Base-by-base conservation (phyloP, 1,284 basidiomycete species). In the Schizophyllum commune region DNA sequence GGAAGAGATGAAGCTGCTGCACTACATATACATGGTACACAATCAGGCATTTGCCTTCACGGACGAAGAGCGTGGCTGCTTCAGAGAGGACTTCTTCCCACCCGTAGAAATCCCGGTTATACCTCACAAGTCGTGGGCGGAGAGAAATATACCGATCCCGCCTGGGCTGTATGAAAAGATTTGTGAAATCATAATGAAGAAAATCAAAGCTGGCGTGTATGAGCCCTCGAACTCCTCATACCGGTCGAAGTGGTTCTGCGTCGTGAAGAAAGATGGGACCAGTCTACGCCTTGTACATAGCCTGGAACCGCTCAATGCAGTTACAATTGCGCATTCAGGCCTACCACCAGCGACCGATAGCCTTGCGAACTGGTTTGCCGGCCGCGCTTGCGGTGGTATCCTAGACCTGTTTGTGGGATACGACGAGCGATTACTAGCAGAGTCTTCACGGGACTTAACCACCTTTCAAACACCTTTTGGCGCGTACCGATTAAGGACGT, bases 141-240 rank as follows among this genome's bases (percentile, higher is more conserved):
- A 69, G 11, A 64, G 64, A 9, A 75, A 78, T 58, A 76, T 75
- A n/a, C 75, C 74, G 0, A 76, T 77, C 32, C 76, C 74, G 0
- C 75, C 72, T 0, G 74, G 74, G 0, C 68, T 77, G 47, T 70
- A 69, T 53, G 65, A 73, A 32, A 61, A 74, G 58, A 69, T 77
- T n/a, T 69, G 70, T 57, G 60, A 63, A 13, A 62, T 75, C 15
- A 69, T 78, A 19, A 60, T 68, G 19, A 59, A 64, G 5, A 76
- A 77, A 60, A 69, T 75, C 9, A 64, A 61, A 54, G 57, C 71
- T 11, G 73, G 75, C 1, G 72, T 75, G 0, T 77, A 75, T 58
- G 71, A 79, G 60, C 72, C 67, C 0, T 74, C 72, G 1, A 73
- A 72, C 47, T 73, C 74, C 0, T 73, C 74, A 0, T 79, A 78